Evolutionary conservation across 2,329 filamentous ascomycete species (phyloP).

Genomic region (Coniochaeta prunicola): DNA sequence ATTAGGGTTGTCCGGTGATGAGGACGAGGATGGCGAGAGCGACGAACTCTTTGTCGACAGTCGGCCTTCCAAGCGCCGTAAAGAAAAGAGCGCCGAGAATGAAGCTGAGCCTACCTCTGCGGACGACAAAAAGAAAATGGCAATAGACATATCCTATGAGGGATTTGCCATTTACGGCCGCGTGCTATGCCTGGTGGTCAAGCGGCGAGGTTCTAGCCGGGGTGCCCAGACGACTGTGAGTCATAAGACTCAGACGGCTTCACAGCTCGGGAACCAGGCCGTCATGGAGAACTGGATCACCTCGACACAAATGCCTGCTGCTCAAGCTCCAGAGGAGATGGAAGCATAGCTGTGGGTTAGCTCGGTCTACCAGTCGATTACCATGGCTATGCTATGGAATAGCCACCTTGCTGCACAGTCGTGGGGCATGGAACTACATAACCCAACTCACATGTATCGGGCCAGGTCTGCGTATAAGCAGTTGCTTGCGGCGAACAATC

Average conservation of each 20-base stretch:
- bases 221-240: constrained; percentile 12
- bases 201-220: constrained; percentile 45
- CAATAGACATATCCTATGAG: constrained; percentile 81
- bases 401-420: background rate
- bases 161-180: constrained; percentile 94
- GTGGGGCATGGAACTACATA: no score
- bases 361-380: background rate
- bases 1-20: constrained; percentile 13
- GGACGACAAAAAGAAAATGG: constrained; percentile 86
- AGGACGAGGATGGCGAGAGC: constrained; percentile 21
- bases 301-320: constrained; percentile 60
- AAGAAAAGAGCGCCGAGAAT: constrained; percentile 22
- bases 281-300: constrained; percentile 81
- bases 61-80: constrained; percentile 38
- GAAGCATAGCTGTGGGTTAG: background rate
- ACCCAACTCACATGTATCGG: no score
- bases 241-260: constrained; percentile 7
- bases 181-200: constrained; percentile 84
- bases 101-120: constrained; percentile 24
- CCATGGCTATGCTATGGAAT: background rate
- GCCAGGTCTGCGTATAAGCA: no score
- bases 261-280: constrained; percentile 47
- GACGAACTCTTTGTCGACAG: constrained; percentile 28
- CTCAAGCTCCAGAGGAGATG: constrained; percentile 18
- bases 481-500: no score